Conservation (phyloP, 1,284 basidiomycete species). For the Pholiota adiposa region DNA sequence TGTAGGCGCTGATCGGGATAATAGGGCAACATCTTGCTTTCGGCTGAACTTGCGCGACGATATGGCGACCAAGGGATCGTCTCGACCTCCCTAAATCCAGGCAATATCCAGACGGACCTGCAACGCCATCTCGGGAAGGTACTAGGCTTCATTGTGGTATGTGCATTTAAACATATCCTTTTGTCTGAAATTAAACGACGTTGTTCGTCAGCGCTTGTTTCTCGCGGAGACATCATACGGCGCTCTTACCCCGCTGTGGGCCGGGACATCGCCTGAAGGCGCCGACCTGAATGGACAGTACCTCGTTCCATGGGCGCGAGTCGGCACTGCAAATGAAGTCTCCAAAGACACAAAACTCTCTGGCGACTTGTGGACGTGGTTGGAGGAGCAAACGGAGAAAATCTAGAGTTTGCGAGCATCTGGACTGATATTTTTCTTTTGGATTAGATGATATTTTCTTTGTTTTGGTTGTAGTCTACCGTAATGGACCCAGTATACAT, state of each 20-base stretch:
- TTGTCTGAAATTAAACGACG: background rate
- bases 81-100: conserved; percentile 52
- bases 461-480: too few relatives aligned
- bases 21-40: conserved; percentile 51
- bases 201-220: conserved; percentile 25
- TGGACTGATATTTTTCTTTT: too few relatives aligned
- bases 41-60: conserved; percentile 50
- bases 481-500: too few relatives aligned
- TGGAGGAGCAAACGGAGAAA: conserved; percentile 39
- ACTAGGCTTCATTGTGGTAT: background rate
- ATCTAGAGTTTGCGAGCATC: background rate
- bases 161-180: background rate
- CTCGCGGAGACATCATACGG: conserved; percentile 34
- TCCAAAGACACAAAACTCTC: conserved; percentile 39
- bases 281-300: conserved; percentile 46
- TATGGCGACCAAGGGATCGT: conserved; percentile 56
- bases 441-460: too few relatives aligned
- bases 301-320: conserved; percentile 50
- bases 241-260: conserved; percentile 51
- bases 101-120: conserved; percentile 47
- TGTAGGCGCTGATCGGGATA: too few relatives aligned
- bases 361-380: conserved; percentile 41
- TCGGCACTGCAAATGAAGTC: conserved; percentile 30
- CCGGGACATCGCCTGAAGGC: conserved; percentile 46
- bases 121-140: conserved; percentile 30